Evolutionary conservation across 768 basidiomycete species (phyloP).

Genomic region (Calocera cornea): DNA sequence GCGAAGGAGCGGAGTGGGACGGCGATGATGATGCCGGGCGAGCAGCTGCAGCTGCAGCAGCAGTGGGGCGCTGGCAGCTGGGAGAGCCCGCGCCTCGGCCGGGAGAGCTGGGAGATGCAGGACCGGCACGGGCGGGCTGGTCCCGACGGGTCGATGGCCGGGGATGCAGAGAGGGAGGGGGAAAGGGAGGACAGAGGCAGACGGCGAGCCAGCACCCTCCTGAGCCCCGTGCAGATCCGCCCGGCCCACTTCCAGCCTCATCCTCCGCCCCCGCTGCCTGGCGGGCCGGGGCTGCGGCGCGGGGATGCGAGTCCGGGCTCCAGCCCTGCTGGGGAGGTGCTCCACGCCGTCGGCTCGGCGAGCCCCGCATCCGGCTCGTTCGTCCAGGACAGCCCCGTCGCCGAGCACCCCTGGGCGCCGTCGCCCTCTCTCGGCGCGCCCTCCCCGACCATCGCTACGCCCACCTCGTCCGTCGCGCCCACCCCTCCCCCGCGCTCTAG

Average conservation of each 20-base stretch:
- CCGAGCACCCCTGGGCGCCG: too few species aligned
- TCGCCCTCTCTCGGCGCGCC: too few species aligned
- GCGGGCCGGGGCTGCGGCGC: too few species aligned
- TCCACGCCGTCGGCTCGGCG: too few species aligned
- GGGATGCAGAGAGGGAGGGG: not conserved
- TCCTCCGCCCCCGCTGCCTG: too few species aligned
- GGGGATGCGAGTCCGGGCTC: too few species aligned
- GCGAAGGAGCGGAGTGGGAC: not conserved
- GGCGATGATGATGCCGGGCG: too few species aligned
- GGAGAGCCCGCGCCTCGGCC: too few species aligned
- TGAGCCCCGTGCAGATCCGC: not conserved
- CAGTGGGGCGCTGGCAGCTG: not conserved
- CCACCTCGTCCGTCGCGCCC: not conserved
- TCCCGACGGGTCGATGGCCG: not conserved
- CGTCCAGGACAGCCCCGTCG: too few species aligned
- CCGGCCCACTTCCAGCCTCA: not conserved
- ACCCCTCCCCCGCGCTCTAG: not conserved
- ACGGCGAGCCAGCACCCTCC: not conserved
- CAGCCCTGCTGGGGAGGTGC: too few species aligned
- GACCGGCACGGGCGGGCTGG: not conserved
- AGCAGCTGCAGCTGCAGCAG: too few species aligned
- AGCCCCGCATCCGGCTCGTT: too few species aligned
- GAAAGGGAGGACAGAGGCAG: not conserved
- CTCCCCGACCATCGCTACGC: not conserved
- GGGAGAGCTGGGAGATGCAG: not conserved